Conservation (phyloP, 2,329 filamentous ascomycete genomes). For the Microdochium nivale region DNA sequence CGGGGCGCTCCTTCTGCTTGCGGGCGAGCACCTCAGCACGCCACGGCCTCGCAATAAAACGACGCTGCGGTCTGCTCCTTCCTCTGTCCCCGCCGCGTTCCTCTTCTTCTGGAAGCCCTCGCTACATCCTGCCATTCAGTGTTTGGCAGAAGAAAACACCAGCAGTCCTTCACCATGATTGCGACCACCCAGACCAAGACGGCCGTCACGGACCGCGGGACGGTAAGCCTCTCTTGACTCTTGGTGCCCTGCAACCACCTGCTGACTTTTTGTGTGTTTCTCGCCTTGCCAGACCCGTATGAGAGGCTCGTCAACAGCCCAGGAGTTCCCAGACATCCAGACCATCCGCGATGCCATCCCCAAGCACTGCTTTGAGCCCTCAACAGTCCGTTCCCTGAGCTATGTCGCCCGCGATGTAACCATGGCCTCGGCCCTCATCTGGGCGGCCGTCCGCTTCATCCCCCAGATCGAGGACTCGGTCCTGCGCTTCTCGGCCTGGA, state of each 20-base stretch:
- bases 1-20: no score
- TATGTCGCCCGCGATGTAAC: constrained; percentile 49
- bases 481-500: constrained; percentile 41
- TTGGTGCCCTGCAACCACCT: background rate
- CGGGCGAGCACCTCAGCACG: no score
- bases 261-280: no score
- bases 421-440: constrained; percentile 39
- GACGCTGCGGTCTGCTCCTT: no score
- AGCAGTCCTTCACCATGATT: background rate
- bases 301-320: background rate
- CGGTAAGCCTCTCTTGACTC: background rate
- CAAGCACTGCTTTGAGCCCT: constrained; percentile 51
- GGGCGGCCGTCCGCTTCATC: constrained; percentile 44
- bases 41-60: no score
- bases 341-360: constrained; percentile 46
- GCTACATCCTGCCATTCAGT: background rate
- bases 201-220: background rate
- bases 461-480: constrained; percentile 34
- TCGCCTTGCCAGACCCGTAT: background rate
- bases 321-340: constrained; percentile 35
- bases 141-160: background rate
- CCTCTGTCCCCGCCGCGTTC: no score
- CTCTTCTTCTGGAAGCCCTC: background rate
- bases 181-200: background rate
- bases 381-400: constrained; percentile 38